Evolutionary conservation across 371 early-diverging fungal species (phyloP).

Genomic region (Actinomucor elegans): DNA sequence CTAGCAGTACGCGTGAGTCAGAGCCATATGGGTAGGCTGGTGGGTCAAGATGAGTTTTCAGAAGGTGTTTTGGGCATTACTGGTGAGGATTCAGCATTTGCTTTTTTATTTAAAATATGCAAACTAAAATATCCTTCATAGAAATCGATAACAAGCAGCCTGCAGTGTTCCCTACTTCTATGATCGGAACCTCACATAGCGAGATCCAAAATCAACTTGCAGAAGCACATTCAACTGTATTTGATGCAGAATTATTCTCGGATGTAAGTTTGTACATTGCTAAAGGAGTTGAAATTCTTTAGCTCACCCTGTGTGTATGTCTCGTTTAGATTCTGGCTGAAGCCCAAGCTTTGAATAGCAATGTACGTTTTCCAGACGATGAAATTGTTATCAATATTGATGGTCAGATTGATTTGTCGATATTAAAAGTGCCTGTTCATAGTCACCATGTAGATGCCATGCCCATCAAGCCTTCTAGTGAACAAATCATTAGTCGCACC

Average conservation of each 20-base stretch:
- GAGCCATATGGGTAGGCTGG: conserved; percentile 17
- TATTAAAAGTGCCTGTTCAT: conserved; percentile 19
- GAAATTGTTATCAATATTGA: conserved; percentile 54
- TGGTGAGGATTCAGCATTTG: too few species aligned
- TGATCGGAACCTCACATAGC: conserved; percentile 4
- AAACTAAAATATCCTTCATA: too few species aligned
- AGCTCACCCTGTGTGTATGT: too few species aligned
- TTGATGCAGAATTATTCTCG: conserved; percentile 60
- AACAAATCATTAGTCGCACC: conserved; percentile 25
- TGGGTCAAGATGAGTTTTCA: conserved; percentile 6
- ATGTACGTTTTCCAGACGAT: conserved; percentile 53
- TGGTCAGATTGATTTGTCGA: conserved; percentile 53
- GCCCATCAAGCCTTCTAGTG: conserved; percentile 12
- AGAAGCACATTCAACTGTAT: conserved; percentile 52
- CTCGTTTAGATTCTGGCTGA: conserved; percentile 56
- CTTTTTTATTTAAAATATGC: too few species aligned
- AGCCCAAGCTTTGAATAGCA: conserved; percentile 49
- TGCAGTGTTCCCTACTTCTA: neutral
- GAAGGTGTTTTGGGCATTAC: conserved; percentile 20
- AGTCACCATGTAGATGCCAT: neutral
- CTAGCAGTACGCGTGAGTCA: conserved; percentile 22
- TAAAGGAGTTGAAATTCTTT: too few species aligned
- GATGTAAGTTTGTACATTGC: conserved; percentile 45
- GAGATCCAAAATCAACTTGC: conserved; percentile 44
- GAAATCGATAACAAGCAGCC: too few species aligned